phyloP scores from a whole-genome alignment of 805 yeast genomes.

The Brettanomyces nanus region DNA sequence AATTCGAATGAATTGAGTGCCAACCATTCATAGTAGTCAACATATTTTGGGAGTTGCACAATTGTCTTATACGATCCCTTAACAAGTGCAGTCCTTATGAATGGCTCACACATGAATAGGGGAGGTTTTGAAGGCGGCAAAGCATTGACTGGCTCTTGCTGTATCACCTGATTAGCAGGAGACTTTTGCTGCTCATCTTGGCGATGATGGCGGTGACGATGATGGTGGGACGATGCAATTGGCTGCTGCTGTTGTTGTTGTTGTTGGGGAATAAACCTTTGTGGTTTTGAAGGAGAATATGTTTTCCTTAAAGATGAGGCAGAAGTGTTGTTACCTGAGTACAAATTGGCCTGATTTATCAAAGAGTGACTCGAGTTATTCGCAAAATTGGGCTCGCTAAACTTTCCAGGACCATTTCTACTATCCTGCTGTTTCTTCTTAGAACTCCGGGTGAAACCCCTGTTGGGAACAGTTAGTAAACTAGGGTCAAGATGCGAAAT shows the following conservation, averaged over 20 bases:
- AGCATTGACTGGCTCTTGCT: slow-evolving; percentile 17
- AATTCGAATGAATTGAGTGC: slow-evolving; percentile 89
- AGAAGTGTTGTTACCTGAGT: slow-evolving; percentile 28
- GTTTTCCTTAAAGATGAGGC: slow-evolving; percentile 39
- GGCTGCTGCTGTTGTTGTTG: slow-evolving; percentile 21
- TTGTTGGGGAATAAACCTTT: slow-evolving; percentile 8
- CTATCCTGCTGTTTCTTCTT: slow-evolving; percentile 24
- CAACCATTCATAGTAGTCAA: slow-evolving; percentile 92
- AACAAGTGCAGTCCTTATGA: slow-evolving; percentile 86
- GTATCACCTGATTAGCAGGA: slow-evolving; percentile 10
- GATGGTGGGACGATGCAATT: slow-evolving; percentile 15
- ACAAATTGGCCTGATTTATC: slow-evolving; percentile 14
- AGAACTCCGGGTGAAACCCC: slow-evolving; percentile 50
- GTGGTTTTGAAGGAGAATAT: slow-evolving; percentile 33
- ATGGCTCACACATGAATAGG: slow-evolving; percentile 84
- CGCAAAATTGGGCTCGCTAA: slow-evolving; percentile 8
- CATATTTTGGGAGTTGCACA: slow-evolving; percentile 90
- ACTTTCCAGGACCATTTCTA: slow-evolving; percentile 11
- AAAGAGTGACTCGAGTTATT: slow-evolving; percentile 14
- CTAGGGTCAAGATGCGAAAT: background rate
- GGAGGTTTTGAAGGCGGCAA: slow-evolving; percentile 31
- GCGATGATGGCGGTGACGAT: slow-evolving; percentile 25
- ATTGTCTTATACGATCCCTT: slow-evolving; percentile 96
- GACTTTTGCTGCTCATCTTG: background rate
- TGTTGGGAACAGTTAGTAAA: slow-evolving; percentile 10